phyloP scores from a whole-genome alignment of 2,329 filamentous ascomycete genomes.

The Ophiocordyceps polyrhachis-furcata region DNA sequence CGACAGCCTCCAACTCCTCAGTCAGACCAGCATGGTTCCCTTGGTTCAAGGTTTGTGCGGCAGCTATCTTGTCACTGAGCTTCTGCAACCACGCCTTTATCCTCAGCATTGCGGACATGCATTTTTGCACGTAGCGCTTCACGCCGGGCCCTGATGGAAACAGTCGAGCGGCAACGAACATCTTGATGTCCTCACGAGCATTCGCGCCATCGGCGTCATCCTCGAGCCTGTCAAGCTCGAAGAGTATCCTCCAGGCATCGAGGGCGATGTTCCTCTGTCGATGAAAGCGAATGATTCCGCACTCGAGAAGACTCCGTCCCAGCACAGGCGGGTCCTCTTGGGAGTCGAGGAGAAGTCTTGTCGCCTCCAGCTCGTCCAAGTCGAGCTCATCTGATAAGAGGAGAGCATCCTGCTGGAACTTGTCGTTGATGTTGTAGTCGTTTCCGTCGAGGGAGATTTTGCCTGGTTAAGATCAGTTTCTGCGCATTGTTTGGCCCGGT shows the following conservation, averaged over 20 bases:
- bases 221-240: constrained; percentile 41
- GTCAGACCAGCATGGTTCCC: constrained; percentile 27
- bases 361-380: constrained; percentile 75
- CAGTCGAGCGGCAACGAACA: constrained; percentile 16
- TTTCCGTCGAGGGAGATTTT: constrained; percentile 55
- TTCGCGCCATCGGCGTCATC: constrained; percentile 30
- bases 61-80: constrained; percentile 58
- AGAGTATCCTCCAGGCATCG: constrained; percentile 63
- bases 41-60: constrained; percentile 56
- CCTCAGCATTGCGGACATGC: constrained; percentile 55
- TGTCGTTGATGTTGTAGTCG: constrained; percentile 65
- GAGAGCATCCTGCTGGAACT: constrained; percentile 68
- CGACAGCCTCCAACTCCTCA: constrained; percentile 58
- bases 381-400: constrained; percentile 76
- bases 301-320: constrained; percentile 56
- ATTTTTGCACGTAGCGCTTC: constrained; percentile 52
- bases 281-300: constrained; percentile 75
- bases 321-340: constrained; percentile 49
- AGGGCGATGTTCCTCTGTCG: constrained; percentile 67
- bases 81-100: constrained; percentile 61
- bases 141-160: constrained; percentile 19
- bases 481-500: background rate
- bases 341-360: constrained; percentile 55
- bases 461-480: constrained; percentile 28
- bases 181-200: constrained; percentile 14